Conservation (phyloP, 768 basidiomycete species). For the Auricularia sp. region DNA sequence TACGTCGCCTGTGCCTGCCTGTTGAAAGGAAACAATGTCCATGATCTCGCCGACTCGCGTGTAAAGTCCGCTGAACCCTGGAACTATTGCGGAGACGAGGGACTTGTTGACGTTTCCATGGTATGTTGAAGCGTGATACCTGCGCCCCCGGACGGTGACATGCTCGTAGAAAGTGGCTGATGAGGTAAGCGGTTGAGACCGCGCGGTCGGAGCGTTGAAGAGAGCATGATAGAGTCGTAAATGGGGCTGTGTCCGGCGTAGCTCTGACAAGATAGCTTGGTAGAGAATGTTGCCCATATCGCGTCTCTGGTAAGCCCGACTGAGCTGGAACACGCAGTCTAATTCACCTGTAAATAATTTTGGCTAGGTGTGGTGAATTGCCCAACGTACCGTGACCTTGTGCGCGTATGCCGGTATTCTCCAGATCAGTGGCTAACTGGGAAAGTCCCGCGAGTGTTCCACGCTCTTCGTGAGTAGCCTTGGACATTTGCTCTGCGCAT, state of each 20-base stretch:
- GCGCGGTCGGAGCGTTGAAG: not conserved
- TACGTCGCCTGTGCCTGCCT: not conserved
- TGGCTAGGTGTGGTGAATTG: too few relatives aligned
- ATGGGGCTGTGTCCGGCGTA: not conserved
- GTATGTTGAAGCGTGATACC: not conserved
- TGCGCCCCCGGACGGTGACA: not conserved
- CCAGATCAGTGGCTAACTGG: not conserved
- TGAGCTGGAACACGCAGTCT: not conserved
- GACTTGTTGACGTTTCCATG: not conserved
- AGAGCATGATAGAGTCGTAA: not conserved
- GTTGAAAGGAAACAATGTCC: not conserved
- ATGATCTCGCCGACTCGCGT: not conserved
- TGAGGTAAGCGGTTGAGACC: not conserved
- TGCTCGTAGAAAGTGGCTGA: not conserved
- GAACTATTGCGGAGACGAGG: not conserved
- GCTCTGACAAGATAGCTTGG: not conserved
- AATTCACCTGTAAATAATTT: too few relatives aligned
- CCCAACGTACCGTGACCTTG: too few relatives aligned
- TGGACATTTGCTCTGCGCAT: not conserved
- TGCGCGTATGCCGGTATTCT: not conserved
- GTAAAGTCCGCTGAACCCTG: not conserved
- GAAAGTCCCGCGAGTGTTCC: not conserved
- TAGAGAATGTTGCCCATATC: not conserved
- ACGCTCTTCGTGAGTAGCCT: not conserved
- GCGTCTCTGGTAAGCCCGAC: not conserved